Percentiles rank a stretch among this genome's conserved stretches.
These are phyloP conservation scores for Fusarium sp. DNA, from an alignment of 2,329 filamentous ascomycete genomes.

Conservation along the genomic window DNA sequence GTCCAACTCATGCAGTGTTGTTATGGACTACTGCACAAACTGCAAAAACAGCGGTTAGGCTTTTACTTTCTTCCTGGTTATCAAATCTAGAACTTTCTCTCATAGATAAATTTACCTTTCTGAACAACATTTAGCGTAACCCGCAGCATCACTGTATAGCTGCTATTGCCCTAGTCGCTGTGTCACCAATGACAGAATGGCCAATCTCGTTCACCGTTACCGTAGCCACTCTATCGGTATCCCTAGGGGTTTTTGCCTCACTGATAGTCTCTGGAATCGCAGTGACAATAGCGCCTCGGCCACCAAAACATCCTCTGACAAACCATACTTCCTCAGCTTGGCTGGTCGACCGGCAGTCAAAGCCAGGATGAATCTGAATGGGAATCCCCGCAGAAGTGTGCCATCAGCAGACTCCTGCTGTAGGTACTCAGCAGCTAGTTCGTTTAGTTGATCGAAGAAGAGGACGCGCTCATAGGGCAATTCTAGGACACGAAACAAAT, in stretches of 20 bases:
- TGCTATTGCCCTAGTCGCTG: too few relatives aligned
- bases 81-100: too few relatives aligned
- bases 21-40: slow-evolving; percentile 18
- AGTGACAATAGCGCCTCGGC: not conserved
- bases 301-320: not conserved
- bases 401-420: not conserved
- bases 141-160: too few relatives aligned
- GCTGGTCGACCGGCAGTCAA: not conserved
- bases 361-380: not conserved
- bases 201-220: too few relatives aligned
- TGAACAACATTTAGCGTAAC: too few relatives aligned
- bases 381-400: not conserved
- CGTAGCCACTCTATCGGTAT: too few relatives aligned
- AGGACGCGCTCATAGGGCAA: not conserved
- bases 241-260: too few relatives aligned
- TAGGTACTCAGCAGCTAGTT: not conserved
- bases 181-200: too few relatives aligned
- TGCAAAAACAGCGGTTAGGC: not conserved
- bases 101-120: too few relatives aligned
- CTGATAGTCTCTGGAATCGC: not conserved
- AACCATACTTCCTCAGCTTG: not conserved
- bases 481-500: not conserved
- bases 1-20: slow-evolving; percentile 11
- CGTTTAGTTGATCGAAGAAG: not conserved
- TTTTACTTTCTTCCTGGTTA: too few relatives aligned